phyloP scores from a whole-genome alignment of 1,284 basidiomycete species.

The Anthracocystis panici-leucophaei region DNA sequence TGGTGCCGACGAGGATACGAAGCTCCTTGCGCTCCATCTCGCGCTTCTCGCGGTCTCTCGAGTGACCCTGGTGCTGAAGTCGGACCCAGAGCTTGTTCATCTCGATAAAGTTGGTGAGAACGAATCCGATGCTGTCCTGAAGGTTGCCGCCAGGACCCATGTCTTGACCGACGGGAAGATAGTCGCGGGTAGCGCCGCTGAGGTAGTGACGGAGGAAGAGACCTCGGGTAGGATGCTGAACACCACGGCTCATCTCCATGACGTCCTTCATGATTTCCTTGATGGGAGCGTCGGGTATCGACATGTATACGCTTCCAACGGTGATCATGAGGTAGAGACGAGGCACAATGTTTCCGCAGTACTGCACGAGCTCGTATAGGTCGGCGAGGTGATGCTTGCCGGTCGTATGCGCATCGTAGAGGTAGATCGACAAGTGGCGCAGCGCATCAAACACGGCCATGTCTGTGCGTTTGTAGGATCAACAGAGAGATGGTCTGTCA shows the following conservation, averaged over 20 bases:
- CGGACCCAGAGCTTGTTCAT: conserved; percentile 70
- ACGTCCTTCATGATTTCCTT: conserved; percentile 70
- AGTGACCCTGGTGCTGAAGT: conserved; percentile 69
- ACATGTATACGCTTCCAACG: conserved; percentile 69
- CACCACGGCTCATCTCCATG: conserved; percentile 69
- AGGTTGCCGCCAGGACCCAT: conserved; percentile 65
- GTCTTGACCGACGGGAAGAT: conserved; percentile 63
- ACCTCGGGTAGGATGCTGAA: conserved; percentile 69
- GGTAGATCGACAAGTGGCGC: conserved; percentile 67
- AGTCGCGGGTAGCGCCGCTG: conserved; percentile 67
- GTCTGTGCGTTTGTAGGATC: conserved; percentile 28
- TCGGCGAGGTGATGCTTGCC: conserved; percentile 68
- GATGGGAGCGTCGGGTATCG: conserved; percentile 68
- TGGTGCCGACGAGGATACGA: conserved; percentile 68
- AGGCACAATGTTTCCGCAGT: conserved; percentile 69
- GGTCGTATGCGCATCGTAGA: conserved; percentile 66
- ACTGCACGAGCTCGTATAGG: conserved; percentile 69
- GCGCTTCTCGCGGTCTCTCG: conserved; percentile 67
- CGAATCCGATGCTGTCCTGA: conserved; percentile 67
- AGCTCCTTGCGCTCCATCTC: conserved; percentile 68
- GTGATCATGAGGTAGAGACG: conserved; percentile 70
- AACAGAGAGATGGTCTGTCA: conserved; percentile 4
- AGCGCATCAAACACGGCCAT: conserved; percentile 69
- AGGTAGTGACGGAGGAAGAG: conserved; percentile 69
- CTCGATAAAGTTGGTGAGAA: conserved; percentile 69